Conservation (phyloP, 1,284 basidiomycete species). For the Apiotrichum mycotoxinovorans region DNA sequence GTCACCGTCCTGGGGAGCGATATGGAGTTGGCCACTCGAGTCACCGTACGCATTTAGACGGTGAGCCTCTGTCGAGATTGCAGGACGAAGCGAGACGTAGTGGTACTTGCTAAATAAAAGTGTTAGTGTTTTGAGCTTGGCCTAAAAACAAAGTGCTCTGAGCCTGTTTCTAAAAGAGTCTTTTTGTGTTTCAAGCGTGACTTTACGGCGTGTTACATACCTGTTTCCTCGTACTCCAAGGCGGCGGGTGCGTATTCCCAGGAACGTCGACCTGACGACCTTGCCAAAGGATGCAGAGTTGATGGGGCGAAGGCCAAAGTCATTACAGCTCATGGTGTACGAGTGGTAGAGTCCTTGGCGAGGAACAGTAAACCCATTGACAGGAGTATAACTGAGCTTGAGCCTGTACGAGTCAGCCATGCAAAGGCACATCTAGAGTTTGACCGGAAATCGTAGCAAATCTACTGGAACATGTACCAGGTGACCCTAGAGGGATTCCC, state of each 20-base stretch:
- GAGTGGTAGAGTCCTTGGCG: constrained; percentile 89
- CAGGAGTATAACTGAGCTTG: constrained; percentile 33
- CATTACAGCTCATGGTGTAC: constrained; percentile 74
- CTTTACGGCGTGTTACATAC: constrained; percentile 12
- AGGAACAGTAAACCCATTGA: constrained; percentile 52
- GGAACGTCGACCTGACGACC: constrained; percentile 85
- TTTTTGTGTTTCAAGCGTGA: neutral
- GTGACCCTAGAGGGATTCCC: neutral
- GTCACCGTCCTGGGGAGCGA: constrained; percentile 21
- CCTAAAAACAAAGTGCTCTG: neutral
- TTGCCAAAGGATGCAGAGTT: constrained; percentile 92
- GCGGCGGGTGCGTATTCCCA: constrained; percentile 86
- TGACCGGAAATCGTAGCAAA: neutral
- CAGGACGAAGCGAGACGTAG: constrained; percentile 65
- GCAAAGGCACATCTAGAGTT: too few relatives aligned
- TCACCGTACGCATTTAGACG: constrained; percentile 80
- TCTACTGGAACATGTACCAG: neutral
- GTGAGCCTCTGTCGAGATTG: constrained; percentile 79
- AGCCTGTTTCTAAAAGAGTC: neutral
- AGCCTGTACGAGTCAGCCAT: too few relatives aligned
- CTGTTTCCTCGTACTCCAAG: constrained; percentile 83
- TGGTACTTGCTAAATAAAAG: constrained; percentile 33
- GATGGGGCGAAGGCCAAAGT: constrained; percentile 59
- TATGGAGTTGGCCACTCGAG: constrained; percentile 31
- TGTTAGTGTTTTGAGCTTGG: neutral